Conservation (phyloP, 1,139 yeast species). For the Suhomyces panamericanus region DNA sequence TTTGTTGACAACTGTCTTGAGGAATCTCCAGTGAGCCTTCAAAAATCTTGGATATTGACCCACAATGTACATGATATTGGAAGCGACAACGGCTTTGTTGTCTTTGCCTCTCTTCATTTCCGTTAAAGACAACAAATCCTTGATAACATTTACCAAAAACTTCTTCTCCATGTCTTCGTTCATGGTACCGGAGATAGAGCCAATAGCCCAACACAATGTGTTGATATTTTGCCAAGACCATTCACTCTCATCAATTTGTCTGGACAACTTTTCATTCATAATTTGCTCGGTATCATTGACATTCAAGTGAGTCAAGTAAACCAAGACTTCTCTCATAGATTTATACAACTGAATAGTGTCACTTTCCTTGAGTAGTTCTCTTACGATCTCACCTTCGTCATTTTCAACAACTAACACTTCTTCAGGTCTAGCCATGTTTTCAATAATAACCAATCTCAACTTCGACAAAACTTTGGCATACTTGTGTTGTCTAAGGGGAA, state of each 20-base stretch:
- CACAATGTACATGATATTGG: conserved; percentile 97
- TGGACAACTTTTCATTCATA: conserved; percentile 86
- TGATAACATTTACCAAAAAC: conserved; percentile 87
- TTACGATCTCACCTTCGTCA: conserved; percentile 97
- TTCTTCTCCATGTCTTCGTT: conserved; percentile 96
- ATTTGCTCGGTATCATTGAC: conserved; percentile 92
- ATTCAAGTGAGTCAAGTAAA: conserved; percentile 91
- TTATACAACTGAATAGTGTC: conserved; percentile 95
- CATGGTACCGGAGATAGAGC: conserved; percentile 98
- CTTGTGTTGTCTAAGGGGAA: conserved; percentile 82
- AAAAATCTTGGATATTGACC: conserved; percentile 98
- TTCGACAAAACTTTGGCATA: conserved; percentile 75
- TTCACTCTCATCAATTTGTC: conserved; percentile 93
- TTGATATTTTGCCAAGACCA: conserved; percentile 99
- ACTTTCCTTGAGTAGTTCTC: conserved; percentile 95
- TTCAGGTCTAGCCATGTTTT: conserved; percentile 97
- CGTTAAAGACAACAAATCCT: conserved; percentile 84
- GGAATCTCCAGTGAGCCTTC: conserved; percentile 96
- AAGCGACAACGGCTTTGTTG: conserved; percentile 97
- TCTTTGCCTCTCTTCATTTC: conserved; percentile 97
- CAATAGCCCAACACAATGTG: conserved; percentile 99
- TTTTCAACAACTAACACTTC: conserved; percentile 95
- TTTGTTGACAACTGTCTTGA: conserved; percentile 93
- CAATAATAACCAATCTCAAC: conserved; percentile 86
- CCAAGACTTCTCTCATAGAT: conserved; percentile 93